Evolutionary conservation across 1,284 basidiomycete genomes (phyloP), one percentile per base, ranked within the genome.

Genomic region (Wolfiporia cocos): DNA sequence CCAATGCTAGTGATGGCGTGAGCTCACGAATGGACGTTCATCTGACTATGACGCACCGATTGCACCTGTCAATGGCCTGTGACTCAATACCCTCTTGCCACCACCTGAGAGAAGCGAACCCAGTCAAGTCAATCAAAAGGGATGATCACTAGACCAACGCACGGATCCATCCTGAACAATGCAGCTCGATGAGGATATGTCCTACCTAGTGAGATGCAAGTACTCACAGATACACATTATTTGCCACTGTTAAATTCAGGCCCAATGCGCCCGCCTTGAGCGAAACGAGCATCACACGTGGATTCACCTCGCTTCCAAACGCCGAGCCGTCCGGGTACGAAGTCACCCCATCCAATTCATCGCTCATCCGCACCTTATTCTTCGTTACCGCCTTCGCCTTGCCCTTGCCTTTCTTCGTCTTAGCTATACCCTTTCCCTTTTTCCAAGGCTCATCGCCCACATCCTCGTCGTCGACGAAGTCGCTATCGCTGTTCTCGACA

Each of bases 191-290:
- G 46, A 43, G 41, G 11, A 45, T 17, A 17, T 24, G 37, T 17
- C 6, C 12, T 39, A 17, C 15, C 14, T 23, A 31, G 37, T 12
- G 11, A 17, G 39, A 41, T 12, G 5, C 23, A 41, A 14, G 19
- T 22, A 72, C 86, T 70, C 52, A 91, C 80, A 94, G 62, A 56
- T 87, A 91, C 1, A 94, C 87, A 57, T 92, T 89, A 55, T 91
- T 92, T 1, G 92, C 92, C 12, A 88, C 86, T 1, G 91, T 94
- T 47, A 94, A 64, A 59, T 94, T 94, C 42, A 94, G 66, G 3
- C 91, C 92, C 19, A 93, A 72, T 2, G 92, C 90, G 23, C 85
- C 85, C 5, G 67, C 78, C 53, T 92, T 93, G 51, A 94, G 69
- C 5, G 91, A 93, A 42, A 94, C 86, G 39, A 94, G 71, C 84